These are phyloP conservation scores for Dictyostelium brefeldianum DNA, from an alignment of 78 protist genomes.

Conservation along the genomic window DNA sequence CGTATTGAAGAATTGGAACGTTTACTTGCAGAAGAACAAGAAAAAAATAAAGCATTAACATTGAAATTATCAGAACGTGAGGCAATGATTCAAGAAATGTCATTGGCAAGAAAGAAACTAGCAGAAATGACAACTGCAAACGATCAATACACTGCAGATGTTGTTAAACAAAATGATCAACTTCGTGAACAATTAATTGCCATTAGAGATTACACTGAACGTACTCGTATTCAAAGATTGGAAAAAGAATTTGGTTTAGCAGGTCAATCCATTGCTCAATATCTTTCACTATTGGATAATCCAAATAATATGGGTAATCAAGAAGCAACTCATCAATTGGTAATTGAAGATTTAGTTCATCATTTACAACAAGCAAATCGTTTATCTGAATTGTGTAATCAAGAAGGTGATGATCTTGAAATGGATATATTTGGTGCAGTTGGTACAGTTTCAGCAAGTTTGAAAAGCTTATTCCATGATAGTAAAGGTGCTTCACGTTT, in stretches of 20 bases:
- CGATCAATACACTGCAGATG: conserved; percentile 49
- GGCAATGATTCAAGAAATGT: conserved; percentile 61
- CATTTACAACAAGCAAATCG: conserved; percentile 51
- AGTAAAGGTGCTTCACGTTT: conserved; percentile 67
- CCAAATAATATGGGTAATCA: conserved; percentile 83
- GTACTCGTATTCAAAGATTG: conserved; percentile 35
- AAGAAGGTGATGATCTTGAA: conserved; percentile 60
- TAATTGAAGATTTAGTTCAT: conserved; percentile 49
- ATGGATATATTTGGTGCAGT: conserved; percentile 66
- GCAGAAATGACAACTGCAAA: conserved; percentile 34
- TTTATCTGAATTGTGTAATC: conserved; percentile 16
- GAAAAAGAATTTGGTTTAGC: conserved; percentile 55
- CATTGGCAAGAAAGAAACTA: conserved; percentile 54
- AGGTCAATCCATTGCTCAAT: conserved; percentile 2
- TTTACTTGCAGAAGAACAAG: conserved; percentile 66
- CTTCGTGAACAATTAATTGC: conserved; percentile 64
- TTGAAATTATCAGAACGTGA: conserved; percentile 67
- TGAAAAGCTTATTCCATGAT: conserved; percentile 66
- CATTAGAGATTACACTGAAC: conserved; percentile 62
- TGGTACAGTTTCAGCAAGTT: conserved; percentile 10
- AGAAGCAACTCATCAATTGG: conserved; percentile 71
- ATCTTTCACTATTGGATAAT: conserved; percentile 42
- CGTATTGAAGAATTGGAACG: conserved; percentile 75
- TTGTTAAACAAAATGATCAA: conserved; percentile 78
- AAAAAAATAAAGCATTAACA: conserved; percentile 58